Percentiles rank a stretch among this genome's conserved stretches.
These are phyloP conservation scores for Lentinula guzmanii DNA, from an alignment of 768 basidiomycete species.

Conservation along the genomic window DNA sequence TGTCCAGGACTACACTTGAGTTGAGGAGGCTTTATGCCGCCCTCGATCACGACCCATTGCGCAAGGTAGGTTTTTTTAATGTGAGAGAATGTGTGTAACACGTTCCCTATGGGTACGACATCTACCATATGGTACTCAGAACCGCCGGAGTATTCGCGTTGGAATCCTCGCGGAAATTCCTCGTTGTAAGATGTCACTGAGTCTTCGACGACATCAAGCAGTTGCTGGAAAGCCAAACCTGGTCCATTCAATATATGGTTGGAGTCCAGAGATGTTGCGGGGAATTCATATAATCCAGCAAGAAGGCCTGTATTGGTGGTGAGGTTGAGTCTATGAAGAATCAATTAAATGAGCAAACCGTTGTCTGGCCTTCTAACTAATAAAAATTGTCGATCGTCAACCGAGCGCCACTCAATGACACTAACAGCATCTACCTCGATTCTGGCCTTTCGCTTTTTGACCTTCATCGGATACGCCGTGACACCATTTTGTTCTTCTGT, in stretches of 20 bases:
- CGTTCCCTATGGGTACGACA: constrained; percentile 51
- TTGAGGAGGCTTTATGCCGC: constrained; percentile 42
- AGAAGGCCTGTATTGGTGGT: constrained; percentile 59
- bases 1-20: background rate
- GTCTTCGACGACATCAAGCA: constrained; percentile 32
- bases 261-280: constrained; percentile 53
- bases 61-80: constrained; percentile 81
- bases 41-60: constrained; percentile 64
- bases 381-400: constrained; percentile 54
- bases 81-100: constrained; percentile 85
- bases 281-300: constrained; percentile 88
- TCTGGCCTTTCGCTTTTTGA: constrained; percentile 72
- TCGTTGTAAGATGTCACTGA: constrained; percentile 14
- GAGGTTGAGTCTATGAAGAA: background rate
- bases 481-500: constrained; percentile 33
- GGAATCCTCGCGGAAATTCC: background rate
- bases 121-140: constrained; percentile 28
- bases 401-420: constrained; percentile 72
- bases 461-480: constrained; percentile 84
- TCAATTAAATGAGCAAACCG: constrained; percentile 40
- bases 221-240: constrained; percentile 27
- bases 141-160: background rate
- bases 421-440: constrained; percentile 83
- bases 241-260: constrained; percentile 29
- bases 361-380: constrained; percentile 78